Conservation (phyloP, 2,329 filamentous ascomycete genomes). For the Aspergillus vadensis region DNA sequence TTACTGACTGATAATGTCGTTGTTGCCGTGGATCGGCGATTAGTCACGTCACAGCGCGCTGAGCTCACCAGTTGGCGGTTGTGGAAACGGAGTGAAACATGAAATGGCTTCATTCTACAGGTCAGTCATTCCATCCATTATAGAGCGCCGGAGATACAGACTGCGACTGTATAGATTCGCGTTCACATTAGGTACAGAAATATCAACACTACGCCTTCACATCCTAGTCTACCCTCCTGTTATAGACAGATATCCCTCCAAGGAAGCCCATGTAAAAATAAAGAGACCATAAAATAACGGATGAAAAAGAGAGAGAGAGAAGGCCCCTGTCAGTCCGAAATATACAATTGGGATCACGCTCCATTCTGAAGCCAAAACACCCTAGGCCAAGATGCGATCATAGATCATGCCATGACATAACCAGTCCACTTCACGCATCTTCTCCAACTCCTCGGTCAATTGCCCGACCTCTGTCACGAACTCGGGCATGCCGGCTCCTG, state of each 20-base stretch:
- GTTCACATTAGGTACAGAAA: background rate
- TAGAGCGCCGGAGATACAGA: background rate
- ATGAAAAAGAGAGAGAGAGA: background rate
- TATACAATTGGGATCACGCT: constrained; percentile 15
- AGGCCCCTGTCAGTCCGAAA: background rate
- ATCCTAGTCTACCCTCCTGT: background rate
- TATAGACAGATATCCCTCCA: background rate
- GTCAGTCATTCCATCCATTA: too few species aligned
- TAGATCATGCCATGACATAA: constrained; percentile 60
- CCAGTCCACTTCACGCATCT: constrained; percentile 61
- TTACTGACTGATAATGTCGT: background rate
- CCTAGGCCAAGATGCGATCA: constrained; percentile 50
- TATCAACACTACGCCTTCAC: background rate
- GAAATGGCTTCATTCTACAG: too few species aligned
- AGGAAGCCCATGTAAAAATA: background rate
- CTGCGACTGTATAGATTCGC: background rate
- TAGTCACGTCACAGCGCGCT: too few species aligned
- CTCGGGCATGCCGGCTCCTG: constrained; percentile 62
- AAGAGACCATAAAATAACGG: background rate
- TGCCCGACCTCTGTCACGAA: constrained; percentile 62
- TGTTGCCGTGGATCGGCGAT: background rate
- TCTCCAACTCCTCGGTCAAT: constrained; percentile 60
- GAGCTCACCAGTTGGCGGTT: too few species aligned
- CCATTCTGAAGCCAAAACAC: constrained; percentile 11
- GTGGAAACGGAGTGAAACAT: too few species aligned